phyloP scores from a whole-genome alignment of 1,139 yeast genomes.

The Saccharomyces uvarum region DNA sequence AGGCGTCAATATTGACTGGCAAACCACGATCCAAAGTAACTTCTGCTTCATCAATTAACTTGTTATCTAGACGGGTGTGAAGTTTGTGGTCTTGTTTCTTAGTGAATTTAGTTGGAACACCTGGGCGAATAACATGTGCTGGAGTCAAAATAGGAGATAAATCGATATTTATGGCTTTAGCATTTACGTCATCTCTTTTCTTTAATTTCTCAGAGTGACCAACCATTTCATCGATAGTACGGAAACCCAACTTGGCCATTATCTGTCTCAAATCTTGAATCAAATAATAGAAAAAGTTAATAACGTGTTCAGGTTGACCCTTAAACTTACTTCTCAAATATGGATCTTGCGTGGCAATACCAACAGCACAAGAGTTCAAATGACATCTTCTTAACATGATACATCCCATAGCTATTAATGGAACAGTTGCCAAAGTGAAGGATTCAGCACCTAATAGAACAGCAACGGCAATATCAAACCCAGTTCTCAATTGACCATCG shows the following conservation, averaged over 20 bases:
- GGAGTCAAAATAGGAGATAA: conserved; percentile 91
- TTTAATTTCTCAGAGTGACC: conserved; percentile 88
- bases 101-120: conserved; percentile 88
- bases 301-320: conserved; percentile 97
- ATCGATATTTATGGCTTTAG: conserved; percentile 88
- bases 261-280: conserved; percentile 85
- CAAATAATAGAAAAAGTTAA: conserved; percentile 91
- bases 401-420: conserved; percentile 96
- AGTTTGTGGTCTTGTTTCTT: conserved; percentile 91
- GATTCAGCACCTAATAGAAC: conserved; percentile 96
- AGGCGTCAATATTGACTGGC: conserved; percentile 89
- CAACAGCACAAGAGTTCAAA: conserved; percentile 90
- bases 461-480: conserved; percentile 88
- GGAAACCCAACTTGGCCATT: conserved; percentile 92
- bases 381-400: conserved; percentile 94
- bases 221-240: conserved; percentile 95
- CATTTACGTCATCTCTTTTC: conserved; percentile 80
- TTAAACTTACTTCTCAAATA: conserved; percentile 82
- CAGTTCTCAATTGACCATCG: conserved; percentile 95
- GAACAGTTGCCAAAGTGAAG: conserved; percentile 97
- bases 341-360: conserved; percentile 98
- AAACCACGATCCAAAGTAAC: conserved; percentile 86
- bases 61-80: conserved; percentile 89
- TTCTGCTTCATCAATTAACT: conserved; percentile 92
- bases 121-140: conserved; percentile 95